Evolutionary conservation across 2,329 filamentous ascomycete genomes (phyloP), one percentile per base, ranked within the genome.

Genomic region (Balansia obtecta): DNA sequence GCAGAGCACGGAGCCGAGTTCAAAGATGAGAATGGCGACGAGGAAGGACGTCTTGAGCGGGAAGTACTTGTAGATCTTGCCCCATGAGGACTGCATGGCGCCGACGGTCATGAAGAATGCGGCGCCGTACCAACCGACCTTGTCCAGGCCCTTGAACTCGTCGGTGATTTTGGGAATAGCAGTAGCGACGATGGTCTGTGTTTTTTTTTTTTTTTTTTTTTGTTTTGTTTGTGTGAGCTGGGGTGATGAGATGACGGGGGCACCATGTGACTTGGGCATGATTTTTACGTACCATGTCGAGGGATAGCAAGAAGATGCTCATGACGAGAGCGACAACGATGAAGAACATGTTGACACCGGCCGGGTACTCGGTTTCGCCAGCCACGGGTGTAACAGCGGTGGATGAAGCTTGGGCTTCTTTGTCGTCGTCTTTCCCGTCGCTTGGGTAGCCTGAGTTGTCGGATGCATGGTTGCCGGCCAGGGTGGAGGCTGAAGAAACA

Each of bases 91-190:
- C 57, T 73, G 71, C 56, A 71, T 67, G 51, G 64, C 65, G 10
- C 68, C 72, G 32, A 72, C 59, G 1, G 71, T 73, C 56, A 76
- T 65, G 61, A 77, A 75, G 56, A 73, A 79, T 41, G 74, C 74
- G 15, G 74, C 70, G 2, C 75, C 77, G 55, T 82, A 82, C 79
- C 79, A 83, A 20, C 74, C 72, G 12, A 78, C 71, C 53, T 79
- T 72, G 37, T 70, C 67, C 16, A 79, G 68, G 45, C 71, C 67
- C 51, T 73, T 65, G 63, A 76, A 75, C 40, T 75, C 69, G 54
- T 70, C 71, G 1, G 76, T 77, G 57, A 79, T 78, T 53, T 73
- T 74, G 10, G 76, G 76, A 40, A 79, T 77, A 10, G 75, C 76
- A 0, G 75, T 78, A 4, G 74, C 73, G n/a, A 79, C 71, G 50